Base-by-base conservation (phyloP, 106 monocot species). In the Phalaenopsis equestris region DNA sequence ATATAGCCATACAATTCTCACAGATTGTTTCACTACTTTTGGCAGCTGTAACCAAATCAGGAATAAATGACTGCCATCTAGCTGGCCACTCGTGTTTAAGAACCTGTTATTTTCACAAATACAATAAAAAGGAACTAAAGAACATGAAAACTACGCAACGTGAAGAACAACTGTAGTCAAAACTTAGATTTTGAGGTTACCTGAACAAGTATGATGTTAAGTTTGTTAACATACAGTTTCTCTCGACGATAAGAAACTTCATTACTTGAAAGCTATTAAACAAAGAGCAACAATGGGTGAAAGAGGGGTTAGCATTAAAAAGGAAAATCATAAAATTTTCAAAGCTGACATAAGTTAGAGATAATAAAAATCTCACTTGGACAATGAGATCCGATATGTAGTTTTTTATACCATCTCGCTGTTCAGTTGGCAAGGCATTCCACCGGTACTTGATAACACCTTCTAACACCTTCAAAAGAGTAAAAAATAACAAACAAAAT, bases 361-460 rank as follows among this genome's bases (percentile, higher is more conserved):
- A 57, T 5, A 81, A 47, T n/a, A 15, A 75, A 24, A 16, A 56
- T 41, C 38, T 24, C 55, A 94, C 98, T 92, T 99, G 91, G 64
- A 99, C 94, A 82, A 99, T 99, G 86, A 94, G 83, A 87, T 99
- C 98, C 77, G 98, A 99, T 78, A 99, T 94, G 79, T 99, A 99
- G 80, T 99, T 99, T 81, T 99, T 99, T 48, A 99, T 99, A 43
- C 98, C 98, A 88, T 94, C 94, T 65, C 98, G 79, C 67, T 99
- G 98, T 79, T 99, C 98, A 82, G 88, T 88, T 16, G 98, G 98
- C 83, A 99, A 90, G 38, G 92, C 94, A 90, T 99, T 99, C 98
- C 98, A 99, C 56, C 94, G 80, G 74, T 94, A 99, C 61, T 99
- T 99, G 67, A 99, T 94, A 17, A 99, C 94, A 90, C 93, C 89